These are phyloP conservation scores for Aeschynomene evenia DNA, from an alignment of 306 rosid species.

Conservation along the genomic window DNA sequence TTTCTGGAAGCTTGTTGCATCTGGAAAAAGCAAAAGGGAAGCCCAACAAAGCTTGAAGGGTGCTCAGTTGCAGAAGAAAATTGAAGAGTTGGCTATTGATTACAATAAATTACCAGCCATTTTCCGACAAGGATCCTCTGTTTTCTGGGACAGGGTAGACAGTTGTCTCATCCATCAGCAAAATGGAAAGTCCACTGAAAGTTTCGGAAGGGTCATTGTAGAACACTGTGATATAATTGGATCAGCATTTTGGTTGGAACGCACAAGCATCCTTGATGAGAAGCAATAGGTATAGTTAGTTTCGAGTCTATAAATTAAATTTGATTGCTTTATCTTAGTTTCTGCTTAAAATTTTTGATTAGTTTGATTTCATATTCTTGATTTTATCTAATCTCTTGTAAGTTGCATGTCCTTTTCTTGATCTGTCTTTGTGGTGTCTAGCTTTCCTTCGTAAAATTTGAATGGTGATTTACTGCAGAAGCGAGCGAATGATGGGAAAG, in stretches of 20 bases:
- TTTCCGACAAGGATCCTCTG: constrained; percentile 74
- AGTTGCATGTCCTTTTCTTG: neutral
- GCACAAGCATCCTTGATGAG: constrained; percentile 52
- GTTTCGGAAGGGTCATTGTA: constrained; percentile 40
- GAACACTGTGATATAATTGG: constrained; percentile 62
- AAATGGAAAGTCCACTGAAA: constrained; percentile 28
- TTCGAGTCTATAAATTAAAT: neutral
- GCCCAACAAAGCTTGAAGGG: constrained; percentile 63
- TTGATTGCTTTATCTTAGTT: neutral
- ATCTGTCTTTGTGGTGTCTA: neutral
- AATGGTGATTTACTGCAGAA: neutral
- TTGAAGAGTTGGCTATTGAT: constrained; percentile 62
- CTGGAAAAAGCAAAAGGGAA: constrained; percentile 61
- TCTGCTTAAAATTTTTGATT: neutral
- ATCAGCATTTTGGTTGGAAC: constrained; percentile 57
- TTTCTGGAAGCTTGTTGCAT: constrained; percentile 76
- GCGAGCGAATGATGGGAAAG: constrained; percentile 6
- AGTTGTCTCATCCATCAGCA: constrained; percentile 18
- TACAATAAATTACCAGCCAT: constrained; percentile 59
- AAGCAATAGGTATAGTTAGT: neutral
- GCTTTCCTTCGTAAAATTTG: neutral
- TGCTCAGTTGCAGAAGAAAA: constrained; percentile 61
- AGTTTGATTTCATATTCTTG: neutral
- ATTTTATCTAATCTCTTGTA: neutral
- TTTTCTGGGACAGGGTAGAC: constrained; percentile 54